These are phyloP conservation scores for Globisporangium carolinianum DNA, from an alignment of 352 stramenopile genomes.

Conservation along the genomic window DNA sequence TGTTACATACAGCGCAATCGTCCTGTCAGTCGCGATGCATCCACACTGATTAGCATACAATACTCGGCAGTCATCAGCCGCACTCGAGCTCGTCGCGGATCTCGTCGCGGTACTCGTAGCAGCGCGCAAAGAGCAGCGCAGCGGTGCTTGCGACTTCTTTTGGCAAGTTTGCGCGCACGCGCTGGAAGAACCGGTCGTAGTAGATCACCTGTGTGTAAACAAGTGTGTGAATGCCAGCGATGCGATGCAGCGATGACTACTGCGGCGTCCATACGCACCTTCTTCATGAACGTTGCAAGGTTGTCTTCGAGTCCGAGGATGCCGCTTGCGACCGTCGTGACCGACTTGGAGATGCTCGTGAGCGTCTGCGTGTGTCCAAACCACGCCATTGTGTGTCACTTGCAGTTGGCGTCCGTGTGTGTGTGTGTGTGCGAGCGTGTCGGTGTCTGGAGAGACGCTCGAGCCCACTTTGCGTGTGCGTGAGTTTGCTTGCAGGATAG, in stretches of 20 bases:
- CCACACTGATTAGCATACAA: too few relatives aligned
- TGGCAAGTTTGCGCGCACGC: slow-evolving; percentile 52
- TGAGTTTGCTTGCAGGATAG: too few relatives aligned
- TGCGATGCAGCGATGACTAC: background rate
- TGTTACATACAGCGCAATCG: slow-evolving; percentile 5
- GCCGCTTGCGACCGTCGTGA: slow-evolving; percentile 53
- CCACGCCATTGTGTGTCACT: slow-evolving; percentile 42
- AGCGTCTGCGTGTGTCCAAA: slow-evolving; percentile 82
- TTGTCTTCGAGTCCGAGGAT: slow-evolving; percentile 74
- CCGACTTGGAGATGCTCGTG: slow-evolving; percentile 82
- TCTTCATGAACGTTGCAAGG: slow-evolving; percentile 83
- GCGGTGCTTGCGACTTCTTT: slow-evolving; percentile 50
- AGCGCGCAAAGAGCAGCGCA: slow-evolving; percentile 52
- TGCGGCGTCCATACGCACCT: slow-evolving; percentile 20
- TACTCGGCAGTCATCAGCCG: slow-evolving; percentile 7
- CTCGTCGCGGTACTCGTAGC: slow-evolving; percentile 79
- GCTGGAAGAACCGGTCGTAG: slow-evolving; percentile 80
- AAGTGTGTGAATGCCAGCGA: background rate
- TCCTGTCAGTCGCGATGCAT: too few relatives aligned
- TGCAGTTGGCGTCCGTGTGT: background rate
- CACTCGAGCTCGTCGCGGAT: slow-evolving; percentile 81
- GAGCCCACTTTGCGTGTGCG: too few relatives aligned
- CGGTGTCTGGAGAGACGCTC: too few relatives aligned
- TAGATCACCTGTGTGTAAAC: slow-evolving; percentile 51
- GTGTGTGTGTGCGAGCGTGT: background rate